These are phyloP conservation scores for Linum lewisii DNA, from an alignment of 345 rosid species.

Conservation along the genomic window DNA sequence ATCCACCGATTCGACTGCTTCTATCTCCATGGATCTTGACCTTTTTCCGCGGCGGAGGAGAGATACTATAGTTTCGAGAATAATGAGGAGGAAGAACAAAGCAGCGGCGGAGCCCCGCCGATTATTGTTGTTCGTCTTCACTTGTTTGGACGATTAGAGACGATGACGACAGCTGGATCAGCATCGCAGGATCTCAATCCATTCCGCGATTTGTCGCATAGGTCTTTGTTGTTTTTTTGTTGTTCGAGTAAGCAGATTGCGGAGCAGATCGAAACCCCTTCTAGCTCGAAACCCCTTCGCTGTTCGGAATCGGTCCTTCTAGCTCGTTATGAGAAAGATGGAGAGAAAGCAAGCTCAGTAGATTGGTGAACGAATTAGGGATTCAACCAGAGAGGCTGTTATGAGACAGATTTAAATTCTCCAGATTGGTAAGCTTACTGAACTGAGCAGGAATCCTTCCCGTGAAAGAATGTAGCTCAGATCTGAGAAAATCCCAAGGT, in stretches of 20 bases:
- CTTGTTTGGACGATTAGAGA: neutral
- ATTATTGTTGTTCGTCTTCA: constrained; percentile 5
- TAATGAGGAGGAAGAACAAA: constrained; percentile 8
- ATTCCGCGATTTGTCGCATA: constrained; percentile 16
- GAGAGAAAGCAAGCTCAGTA: constrained; percentile 24
- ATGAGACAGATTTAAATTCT: constrained; percentile 25
- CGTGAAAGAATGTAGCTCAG: constrained; percentile 25
- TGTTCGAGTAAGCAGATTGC: constrained; percentile 11
- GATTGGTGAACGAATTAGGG: constrained; percentile 20
- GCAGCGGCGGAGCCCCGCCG: constrained; percentile 13
- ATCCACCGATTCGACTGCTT: neutral
- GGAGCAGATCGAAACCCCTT: constrained; percentile 20
- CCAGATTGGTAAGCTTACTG: constrained; percentile 22
- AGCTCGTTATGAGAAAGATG: constrained; percentile 29
- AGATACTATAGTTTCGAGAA: constrained; percentile 11
- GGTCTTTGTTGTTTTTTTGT: constrained; percentile 27
- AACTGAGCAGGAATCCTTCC: constrained; percentile 31
- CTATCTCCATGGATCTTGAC: constrained; percentile 9
- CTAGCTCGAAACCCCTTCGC: too few species aligned
- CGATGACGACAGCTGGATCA: neutral
- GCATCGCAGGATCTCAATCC: constrained; percentile 20
- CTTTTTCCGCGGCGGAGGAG: neutral
- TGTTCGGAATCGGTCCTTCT: constrained; percentile 34
- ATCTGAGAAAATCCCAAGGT: constrained; percentile 28
- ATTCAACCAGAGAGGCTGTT: constrained; percentile 27